Evolutionary conservation across 257 asterid genomes (phyloP), one percentile per base, ranked within the genome.

Genomic region (Penstemon davidsonii): DNA sequence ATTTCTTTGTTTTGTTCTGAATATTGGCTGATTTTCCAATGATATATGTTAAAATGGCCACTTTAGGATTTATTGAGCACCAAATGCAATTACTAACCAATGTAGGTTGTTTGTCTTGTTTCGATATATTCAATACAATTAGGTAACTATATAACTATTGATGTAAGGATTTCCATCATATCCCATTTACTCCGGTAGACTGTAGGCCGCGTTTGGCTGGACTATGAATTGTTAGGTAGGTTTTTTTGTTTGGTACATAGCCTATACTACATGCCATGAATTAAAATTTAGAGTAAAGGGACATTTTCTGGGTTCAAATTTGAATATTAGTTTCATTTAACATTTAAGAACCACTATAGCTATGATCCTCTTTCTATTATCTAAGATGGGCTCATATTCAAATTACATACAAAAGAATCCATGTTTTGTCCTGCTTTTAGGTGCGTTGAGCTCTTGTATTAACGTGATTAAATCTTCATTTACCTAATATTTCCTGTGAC

Each of bases 11-110:
- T 44, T 55, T 44, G n/a, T 0, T 12, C 11, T 6, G 12, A 54
- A 13, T 8, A 37, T 60, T 60, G 71, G 25, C 49, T 37, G 64
- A 36, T 62, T 68, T 57, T 50, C 12, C 50, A 42, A 50, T n/a
- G 59, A n/a, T 40, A 36, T 41, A 9, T 67, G 43, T 60, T 56
- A 39, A 45, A 10, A 7, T 47, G 62, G 10, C 45, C 8, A 5
- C 18, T 49, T 46, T 8, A 9, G 4, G 40, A 50, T 52, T 9
- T 52, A 19, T 41, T 49, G n/a, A 62, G 8, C 40, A 38, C 8
- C 52, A 0, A 1, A 10, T 33, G 50, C 55, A 58, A 38, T 64
- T 36, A 63, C 25, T 63, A 55, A 18, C 8, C 13, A 55, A 40
- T 10, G 19, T 8, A 18, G 13, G 41, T 5, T 6, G 18, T 39